These are phyloP conservation scores for Barbarea vulgaris DNA, from an alignment of 345 rosid species.

Conservation along the genomic window DNA sequence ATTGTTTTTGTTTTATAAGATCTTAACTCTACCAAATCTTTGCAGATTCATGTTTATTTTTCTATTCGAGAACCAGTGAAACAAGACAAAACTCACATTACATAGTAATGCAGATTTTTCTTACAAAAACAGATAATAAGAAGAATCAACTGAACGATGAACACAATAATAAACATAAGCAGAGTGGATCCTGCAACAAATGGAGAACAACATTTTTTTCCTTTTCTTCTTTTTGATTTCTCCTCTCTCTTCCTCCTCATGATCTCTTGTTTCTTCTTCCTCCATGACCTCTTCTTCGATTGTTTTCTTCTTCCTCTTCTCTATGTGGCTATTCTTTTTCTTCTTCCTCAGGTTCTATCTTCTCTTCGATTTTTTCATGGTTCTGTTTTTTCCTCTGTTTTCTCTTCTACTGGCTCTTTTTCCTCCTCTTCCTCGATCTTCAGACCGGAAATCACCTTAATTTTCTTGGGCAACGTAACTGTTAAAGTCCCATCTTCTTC, in stretches of 20 bases:
- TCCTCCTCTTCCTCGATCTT: slow-evolving; percentile 59
- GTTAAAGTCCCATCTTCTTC: slow-evolving; percentile 58
- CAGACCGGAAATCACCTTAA: slow-evolving; percentile 54
- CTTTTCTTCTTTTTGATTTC: slow-evolving; percentile 35
- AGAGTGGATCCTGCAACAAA: slow-evolving; percentile 41
- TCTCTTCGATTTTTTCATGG: slow-evolving; percentile 34
- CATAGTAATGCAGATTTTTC: neutral
- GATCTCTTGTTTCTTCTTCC: slow-evolving; percentile 35
- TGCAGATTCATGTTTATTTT: neutral
- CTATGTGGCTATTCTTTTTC: slow-evolving; percentile 4
- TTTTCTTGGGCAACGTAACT: slow-evolving; percentile 59
- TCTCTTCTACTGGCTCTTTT: slow-evolving; percentile 26
- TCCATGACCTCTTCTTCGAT: slow-evolving; percentile 25
- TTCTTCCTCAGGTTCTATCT: slow-evolving; percentile 26
- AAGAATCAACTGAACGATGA: slow-evolving; percentile 28
- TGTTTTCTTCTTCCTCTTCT: slow-evolving; percentile 24
- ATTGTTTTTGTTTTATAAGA: neutral
- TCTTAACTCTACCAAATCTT: neutral
- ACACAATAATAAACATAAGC: slow-evolving; percentile 37
- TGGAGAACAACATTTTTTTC: slow-evolving; percentile 36
- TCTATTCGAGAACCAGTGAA: neutral
- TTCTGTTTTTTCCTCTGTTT: slow-evolving; percentile 14
- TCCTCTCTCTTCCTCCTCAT: slow-evolving; percentile 12
- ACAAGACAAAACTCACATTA: slow-evolving; percentile 19
- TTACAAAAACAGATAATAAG: neutral